Evolutionary conservation across 441 rosid genomes (phyloP).

Genomic region (Pelargonium cotyledonis): DNA sequence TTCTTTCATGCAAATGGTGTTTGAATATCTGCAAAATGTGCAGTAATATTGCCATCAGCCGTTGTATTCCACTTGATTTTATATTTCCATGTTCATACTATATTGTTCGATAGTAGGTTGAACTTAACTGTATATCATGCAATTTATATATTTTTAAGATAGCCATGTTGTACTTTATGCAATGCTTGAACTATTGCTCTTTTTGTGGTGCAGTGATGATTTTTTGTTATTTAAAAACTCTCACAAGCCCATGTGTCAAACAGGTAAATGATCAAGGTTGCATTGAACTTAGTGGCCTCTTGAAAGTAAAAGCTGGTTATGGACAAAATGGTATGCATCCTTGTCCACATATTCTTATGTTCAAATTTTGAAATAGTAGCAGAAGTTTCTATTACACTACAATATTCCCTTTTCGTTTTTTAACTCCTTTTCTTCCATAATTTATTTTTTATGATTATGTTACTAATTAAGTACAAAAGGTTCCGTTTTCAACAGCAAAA

Average conservation of each 20-base stretch:
- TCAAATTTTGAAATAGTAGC: neutral
- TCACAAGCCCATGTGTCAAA: constrained; percentile 13
- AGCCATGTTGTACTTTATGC: neutral
- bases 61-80: neutral
- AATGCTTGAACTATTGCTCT: neutral
- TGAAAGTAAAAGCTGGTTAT: constrained; percentile 56
- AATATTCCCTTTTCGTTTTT: neutral
- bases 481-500: no score
- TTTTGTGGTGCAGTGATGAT: constrained; percentile 1
- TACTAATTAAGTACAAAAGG: no score
- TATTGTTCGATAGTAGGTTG: neutral
- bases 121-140: neutral
- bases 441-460: no score
- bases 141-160: neutral
- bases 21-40: neutral
- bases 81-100: neutral
- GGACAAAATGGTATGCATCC: constrained; percentile 45
- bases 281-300: constrained; percentile 50
- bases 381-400: neutral
- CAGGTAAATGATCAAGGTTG: constrained; percentile 59
- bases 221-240: neutral
- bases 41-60: neutral
- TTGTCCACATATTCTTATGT: neutral
- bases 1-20: neutral
- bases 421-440: neutral